Evolutionary conservation across 768 basidiomycete genomes (phyloP), one percentile per base, ranked within the genome.

Genomic region (Lactifluus subvellereus): DNA sequence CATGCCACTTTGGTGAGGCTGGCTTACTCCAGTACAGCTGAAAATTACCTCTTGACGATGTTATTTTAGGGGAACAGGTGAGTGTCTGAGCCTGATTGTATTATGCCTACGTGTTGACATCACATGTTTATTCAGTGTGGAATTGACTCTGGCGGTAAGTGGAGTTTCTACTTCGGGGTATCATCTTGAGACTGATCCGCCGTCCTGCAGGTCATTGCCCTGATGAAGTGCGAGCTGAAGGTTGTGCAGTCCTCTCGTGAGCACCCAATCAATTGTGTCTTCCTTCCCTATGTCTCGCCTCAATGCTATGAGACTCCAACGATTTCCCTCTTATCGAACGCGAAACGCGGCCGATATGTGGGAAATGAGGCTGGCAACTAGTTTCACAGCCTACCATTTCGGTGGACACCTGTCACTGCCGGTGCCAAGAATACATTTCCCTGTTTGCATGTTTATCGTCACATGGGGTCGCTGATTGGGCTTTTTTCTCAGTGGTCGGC

Each of bases 1-100:
- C 94, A 94, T 74, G 92, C 92, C 22, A 94, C 91, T 14, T 76
- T 91, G 66, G 88, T 91, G 66, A 61, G 72, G 54, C 63, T 37
- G 40, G 47, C 27, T 33, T 54, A 38, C 10, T 54, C 37, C 57
- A 35, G 50, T 27, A 8, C 40, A 14, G 27, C 30, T 22, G 27
- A 64, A 45, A 42, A 45, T 9, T 9, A 27, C 57, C n/a, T 22
- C 49, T 38, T 50, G 33, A 53, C 33, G 18, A 18, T 30, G 47
- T 54, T 30, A 22, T 62, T 16, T 22, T 51, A 72, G 71, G 71
- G 71, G 22, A 72, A 72, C 42, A 70, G 70, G 71, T 72, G 59
- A 61, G 71, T 69, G 5, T 32, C 32, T 35, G 45, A 5, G 6
- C 14, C 6, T 47, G 5, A 18, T 20, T 54, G 11, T 32, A 13